Base-by-base conservation (phyloP, 768 basidiomycete genomes). In the Leccinum obscurum region DNA sequence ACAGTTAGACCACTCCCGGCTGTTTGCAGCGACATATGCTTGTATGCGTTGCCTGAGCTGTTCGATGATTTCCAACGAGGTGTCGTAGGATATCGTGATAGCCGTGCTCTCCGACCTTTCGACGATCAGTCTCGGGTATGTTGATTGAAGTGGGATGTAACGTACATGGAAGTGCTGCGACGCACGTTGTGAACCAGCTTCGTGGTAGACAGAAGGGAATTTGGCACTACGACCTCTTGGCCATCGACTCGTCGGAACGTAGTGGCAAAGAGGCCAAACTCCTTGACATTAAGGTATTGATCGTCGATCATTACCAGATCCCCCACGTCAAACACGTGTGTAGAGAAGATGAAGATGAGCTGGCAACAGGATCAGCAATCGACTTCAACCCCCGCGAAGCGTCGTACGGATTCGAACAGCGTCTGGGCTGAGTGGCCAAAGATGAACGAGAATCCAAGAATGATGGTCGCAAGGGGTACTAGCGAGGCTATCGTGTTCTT, bases 261-360 rank as follows among this genome's bases (percentile, higher is more conserved):
- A 5, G 90, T 92, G 3, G 90, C 85, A 66, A 92, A 92, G 35
- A 92, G 76, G 22, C 90, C 90, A 67, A 90, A 92, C 68, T 93
- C 90, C 55, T 84, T 82, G 46, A 92, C 90, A 51, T 69, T 35
- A 32, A 74, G 70, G 52, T 74, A 74, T 34, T 64, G 65, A 2
- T 60, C 85, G 67, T 92, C 91, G 62, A 93, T 91, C 81, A 92
- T 83, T 7, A 92, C 87, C 32, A 92, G 74, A 66, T 93, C 90
- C 7, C 90, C 90, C 7, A 92, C 87, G 69, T 92, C 90, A 64
- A 89, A 92, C n/a, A 90, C 87, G 68, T 92, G 91, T 0, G 90
- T 92, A 1, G 87, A 88, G 71, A 92, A 91, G 60, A 92, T 91
- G 77, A 92, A 92, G 66, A 92, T 88, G 22, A 92, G 81, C 89